phyloP scores from a whole-genome alignment of 2,329 filamentous ascomycete species.

The Pseudocercospora macadamiae region DNA sequence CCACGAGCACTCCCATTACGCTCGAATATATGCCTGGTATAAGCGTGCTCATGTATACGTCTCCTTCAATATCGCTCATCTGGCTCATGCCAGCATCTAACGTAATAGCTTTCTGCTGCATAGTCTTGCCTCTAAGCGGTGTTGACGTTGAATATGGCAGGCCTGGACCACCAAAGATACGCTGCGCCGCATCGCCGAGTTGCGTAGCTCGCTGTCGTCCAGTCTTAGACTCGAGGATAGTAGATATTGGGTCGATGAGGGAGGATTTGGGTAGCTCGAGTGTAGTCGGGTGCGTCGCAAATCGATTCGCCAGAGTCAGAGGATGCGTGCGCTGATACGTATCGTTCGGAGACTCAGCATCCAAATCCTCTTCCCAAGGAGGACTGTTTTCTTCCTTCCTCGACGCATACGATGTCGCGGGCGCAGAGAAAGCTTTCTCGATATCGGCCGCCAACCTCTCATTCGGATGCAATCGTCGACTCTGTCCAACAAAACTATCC shows the following conservation, averaged over 20 bases:
- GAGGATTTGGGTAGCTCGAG: conserved; percentile 72
- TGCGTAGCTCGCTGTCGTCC: conserved; percentile 68
- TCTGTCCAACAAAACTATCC: conserved; percentile 14
- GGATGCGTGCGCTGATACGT: conserved; percentile 72
- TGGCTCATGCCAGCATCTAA: conserved; percentile 65
- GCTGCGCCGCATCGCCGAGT: conserved; percentile 70
- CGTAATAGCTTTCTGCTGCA: conserved; percentile 66
- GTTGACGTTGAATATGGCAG: conserved; percentile 78
- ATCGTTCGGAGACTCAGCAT: no score
- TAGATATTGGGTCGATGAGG: conserved; percentile 70
- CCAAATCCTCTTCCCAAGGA: conserved; percentile 39
- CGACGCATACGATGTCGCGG: conserved; percentile 51
- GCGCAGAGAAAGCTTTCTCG: conserved; percentile 46
- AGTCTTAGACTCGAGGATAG: conserved; percentile 58
- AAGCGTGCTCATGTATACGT: conserved; percentile 70
- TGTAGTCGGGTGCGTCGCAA: conserved; percentile 72
- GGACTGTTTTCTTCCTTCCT: conserved; percentile 56
- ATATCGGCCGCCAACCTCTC: conserved; percentile 32
- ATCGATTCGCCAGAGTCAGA: conserved; percentile 73
- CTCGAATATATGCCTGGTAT: conserved; percentile 73
- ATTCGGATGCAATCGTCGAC: conserved; percentile 60
- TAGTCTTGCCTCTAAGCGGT: conserved; percentile 57
- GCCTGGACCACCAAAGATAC: conserved; percentile 73
- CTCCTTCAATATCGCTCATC: conserved; percentile 76
- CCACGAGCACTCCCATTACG: conserved; percentile 67